A percentile compares a stretch with the other conserved stretches of the same genome.
These are phyloP conservation scores for Euryodendron excelsum DNA, from an alignment of 148 eudicot genomes.

Conservation along the genomic window DNA sequence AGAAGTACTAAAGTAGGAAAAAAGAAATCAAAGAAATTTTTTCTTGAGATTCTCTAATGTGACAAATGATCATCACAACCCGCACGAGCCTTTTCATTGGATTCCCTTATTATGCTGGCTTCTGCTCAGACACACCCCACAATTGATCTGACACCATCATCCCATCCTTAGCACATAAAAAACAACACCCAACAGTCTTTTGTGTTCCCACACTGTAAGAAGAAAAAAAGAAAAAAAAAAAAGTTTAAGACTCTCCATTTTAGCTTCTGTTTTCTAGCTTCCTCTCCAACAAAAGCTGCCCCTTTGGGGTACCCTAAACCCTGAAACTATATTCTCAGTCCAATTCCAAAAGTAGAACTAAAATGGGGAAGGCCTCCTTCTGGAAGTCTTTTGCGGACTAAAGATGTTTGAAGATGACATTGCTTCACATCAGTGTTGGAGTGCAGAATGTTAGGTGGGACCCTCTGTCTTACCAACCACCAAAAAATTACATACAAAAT, in stretches of 20 bases:
- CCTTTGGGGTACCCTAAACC: no score
- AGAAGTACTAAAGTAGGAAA: background rate
- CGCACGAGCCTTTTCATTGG: slow-evolving; percentile 22
- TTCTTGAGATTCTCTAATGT: slow-evolving; percentile 17
- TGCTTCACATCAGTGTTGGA: background rate
- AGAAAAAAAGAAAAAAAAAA: no score
- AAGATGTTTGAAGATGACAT: background rate
- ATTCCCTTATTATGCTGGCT: slow-evolving; percentile 12
- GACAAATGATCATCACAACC: slow-evolving; percentile 5
- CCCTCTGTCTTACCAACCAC: background rate
- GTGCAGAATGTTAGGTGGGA: background rate
- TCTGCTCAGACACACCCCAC: slow-evolving; percentile 1
- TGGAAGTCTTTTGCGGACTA: background rate
- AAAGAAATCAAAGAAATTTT: slow-evolving; percentile 1
- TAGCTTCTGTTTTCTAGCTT: background rate
- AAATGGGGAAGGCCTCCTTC: background rate
- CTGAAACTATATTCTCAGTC: background rate
- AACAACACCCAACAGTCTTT: background rate
- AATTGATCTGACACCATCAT: background rate
- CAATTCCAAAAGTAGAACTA: background rate
- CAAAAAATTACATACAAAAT: background rate
- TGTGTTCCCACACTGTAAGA: background rate
- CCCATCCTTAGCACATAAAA: background rate
- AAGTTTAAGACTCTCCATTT: background rate
- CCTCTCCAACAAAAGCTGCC: background rate